These are phyloP conservation scores for Chlorociboria aeruginascens DNA, from an alignment of 495 filamentous ascomycete species.

Conservation along the genomic window DNA sequence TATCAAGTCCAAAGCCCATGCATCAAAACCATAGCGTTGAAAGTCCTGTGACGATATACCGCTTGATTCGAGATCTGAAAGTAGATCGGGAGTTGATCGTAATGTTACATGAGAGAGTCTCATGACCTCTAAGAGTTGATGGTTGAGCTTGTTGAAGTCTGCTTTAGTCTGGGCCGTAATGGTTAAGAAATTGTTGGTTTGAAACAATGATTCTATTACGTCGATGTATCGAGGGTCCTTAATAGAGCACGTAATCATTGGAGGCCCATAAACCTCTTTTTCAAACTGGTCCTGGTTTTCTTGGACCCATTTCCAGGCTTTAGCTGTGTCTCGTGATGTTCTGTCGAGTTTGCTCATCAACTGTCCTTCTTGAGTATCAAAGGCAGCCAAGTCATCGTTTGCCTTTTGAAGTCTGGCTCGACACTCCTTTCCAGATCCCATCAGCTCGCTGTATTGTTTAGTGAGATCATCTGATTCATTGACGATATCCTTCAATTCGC, in stretches of 20 bases:
- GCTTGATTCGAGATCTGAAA: slow-evolving; percentile 27
- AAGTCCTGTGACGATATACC: slow-evolving; percentile 44
- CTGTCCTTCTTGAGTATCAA: slow-evolving; percentile 70
- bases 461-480: slow-evolving; percentile 20
- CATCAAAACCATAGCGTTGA: slow-evolving; percentile 54
- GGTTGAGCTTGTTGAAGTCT: slow-evolving; percentile 61
- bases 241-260: slow-evolving; percentile 69
- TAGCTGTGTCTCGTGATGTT: slow-evolving; percentile 46
- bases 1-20: slow-evolving; percentile 65
- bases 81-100: slow-evolving; percentile 35
- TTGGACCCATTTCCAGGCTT: slow-evolving; percentile 71
- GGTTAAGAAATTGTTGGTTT: slow-evolving; percentile 47
- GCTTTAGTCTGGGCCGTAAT: slow-evolving; percentile 63
- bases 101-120: slow-evolving; percentile 55
- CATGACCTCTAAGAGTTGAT: slow-evolving; percentile 40
- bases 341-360: slow-evolving; percentile 49
- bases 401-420: slow-evolving; percentile 23
- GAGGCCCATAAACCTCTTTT: slow-evolving; percentile 73
- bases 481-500: slow-evolving; percentile 24
- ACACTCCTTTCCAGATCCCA: slow-evolving; percentile 1
- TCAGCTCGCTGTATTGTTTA: slow-evolving; percentile 1
- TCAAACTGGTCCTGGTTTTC: slow-evolving; percentile 61
- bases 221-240: slow-evolving; percentile 64
- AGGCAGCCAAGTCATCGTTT: slow-evolving; percentile 37
- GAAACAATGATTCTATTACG: slow-evolving; percentile 60